phyloP scores from a whole-genome alignment of 306 rosid species.

The Sicyos baderoa region DNA sequence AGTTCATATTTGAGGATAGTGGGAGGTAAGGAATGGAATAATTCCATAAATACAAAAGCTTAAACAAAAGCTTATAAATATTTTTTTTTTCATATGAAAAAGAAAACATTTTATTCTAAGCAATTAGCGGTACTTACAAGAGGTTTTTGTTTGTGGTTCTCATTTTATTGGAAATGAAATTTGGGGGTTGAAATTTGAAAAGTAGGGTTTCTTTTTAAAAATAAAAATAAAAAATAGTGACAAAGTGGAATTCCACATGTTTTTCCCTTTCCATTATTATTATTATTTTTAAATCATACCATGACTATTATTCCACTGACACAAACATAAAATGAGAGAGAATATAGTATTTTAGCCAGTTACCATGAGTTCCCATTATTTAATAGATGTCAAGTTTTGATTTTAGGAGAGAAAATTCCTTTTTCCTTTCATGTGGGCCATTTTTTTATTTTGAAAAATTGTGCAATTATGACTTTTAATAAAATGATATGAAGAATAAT shows the following conservation, averaged over 20 bases:
- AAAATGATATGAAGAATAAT: no score
- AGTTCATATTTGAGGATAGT: not conserved
- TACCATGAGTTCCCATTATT: slow-evolving; percentile 7
- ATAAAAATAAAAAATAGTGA: not conserved
- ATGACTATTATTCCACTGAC: slow-evolving; percentile 10
- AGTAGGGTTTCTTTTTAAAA: no score
- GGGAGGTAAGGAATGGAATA: not conserved
- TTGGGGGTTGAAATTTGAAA: not conserved
- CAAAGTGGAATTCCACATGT: slow-evolving; percentile 7
- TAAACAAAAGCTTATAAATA: no score
- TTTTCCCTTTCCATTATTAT: no score
- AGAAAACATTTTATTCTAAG: no score
- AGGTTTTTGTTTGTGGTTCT: not conserved
- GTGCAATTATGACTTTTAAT: slow-evolving; percentile 6
- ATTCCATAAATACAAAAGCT: not conserved
- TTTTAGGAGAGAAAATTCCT: not conserved
- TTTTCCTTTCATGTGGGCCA: not conserved
- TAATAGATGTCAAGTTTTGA: not conserved
- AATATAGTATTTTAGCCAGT: not conserved
- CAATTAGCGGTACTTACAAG: not conserved
- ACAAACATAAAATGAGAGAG: slow-evolving; percentile 9
- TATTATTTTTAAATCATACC: not conserved
- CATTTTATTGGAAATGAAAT: not conserved
- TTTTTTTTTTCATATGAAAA: no score
- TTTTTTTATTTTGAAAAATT: slow-evolving; percentile 19